Conservation (phyloP, 441 rosid species). For the Francoa sonchifolia region DNA sequence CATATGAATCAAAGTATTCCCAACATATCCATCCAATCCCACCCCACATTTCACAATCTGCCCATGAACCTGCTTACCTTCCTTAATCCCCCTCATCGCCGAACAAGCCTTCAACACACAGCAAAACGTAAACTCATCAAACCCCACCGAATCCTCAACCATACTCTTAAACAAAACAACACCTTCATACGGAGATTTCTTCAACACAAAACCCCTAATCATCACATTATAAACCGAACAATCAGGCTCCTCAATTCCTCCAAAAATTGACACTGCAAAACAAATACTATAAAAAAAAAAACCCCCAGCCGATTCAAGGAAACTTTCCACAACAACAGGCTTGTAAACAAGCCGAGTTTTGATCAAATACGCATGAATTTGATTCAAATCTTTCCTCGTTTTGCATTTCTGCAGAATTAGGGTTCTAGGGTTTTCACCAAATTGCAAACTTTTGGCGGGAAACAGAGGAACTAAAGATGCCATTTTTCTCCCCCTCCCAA, state of each 20-base stretch:
- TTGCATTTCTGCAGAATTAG: constrained; percentile 22
- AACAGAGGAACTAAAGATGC: constrained; percentile 1
- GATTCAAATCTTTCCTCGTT: constrained; percentile 19
- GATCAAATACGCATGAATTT: constrained; percentile 20
- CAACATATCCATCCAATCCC: constrained; percentile 7
- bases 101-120: constrained; percentile 21
- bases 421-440: constrained; percentile 19
- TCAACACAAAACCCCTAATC: constrained; percentile 24
- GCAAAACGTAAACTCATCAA: constrained; percentile 18
- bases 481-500: too few species aligned
- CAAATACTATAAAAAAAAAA: too few species aligned
- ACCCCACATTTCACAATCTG: constrained; percentile 14
- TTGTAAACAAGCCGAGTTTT: constrained; percentile 24
- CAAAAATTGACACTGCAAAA: constrained; percentile 21
- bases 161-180: constrained; percentile 15
- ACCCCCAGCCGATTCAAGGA: constrained; percentile 34
- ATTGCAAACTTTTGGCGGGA: constrained; percentile 17
- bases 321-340: constrained; percentile 16
- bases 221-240: constrained; percentile 21
- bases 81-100: constrained; percentile 10
- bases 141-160: constrained; percentile 7
- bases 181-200: constrained; percentile 18
- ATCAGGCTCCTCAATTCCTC: constrained; percentile 14
- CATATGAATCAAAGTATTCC: constrained; percentile 15
- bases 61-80: constrained; percentile 23